Percentiles rank a stretch among this genome's conserved stretches.
phyloP scores from a whole-genome alignment of 306 rosid species.

The Phaseolus lunatus region DNA sequence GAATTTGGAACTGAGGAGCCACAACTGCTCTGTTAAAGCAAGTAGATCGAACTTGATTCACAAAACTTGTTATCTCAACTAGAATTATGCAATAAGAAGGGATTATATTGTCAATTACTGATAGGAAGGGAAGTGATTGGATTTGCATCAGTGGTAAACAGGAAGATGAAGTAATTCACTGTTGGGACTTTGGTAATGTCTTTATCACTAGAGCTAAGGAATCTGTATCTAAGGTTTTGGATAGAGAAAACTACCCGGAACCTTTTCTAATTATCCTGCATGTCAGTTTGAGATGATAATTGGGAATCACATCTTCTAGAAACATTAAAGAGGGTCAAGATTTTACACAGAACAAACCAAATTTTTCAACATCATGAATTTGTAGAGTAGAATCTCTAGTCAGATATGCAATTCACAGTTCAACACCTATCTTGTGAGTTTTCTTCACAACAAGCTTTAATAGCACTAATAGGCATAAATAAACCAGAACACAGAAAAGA shows the following conservation, averaged over 20 bases:
- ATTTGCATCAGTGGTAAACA: background rate
- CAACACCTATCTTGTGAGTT: background rate
- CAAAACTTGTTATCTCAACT: background rate
- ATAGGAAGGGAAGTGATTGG: background rate
- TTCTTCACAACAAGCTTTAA: background rate
- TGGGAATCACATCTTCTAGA: slow-evolving; percentile 12
- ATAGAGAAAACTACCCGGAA: background rate
- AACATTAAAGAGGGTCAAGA: background rate
- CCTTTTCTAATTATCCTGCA: background rate
- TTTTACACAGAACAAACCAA: background rate
- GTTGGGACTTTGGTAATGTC: background rate
- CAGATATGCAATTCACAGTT: background rate
- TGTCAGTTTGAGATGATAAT: background rate
- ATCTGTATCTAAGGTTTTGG: slow-evolving; percentile 7
- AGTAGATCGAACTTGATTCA: background rate
- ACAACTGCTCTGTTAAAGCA: background rate
- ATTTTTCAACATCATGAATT: slow-evolving; percentile 6
- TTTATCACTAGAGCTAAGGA: background rate
- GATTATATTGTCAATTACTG: slow-evolving; percentile 1
- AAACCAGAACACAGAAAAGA: slow-evolving; percentile 10
- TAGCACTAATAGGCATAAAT: background rate
- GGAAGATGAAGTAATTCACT: background rate
- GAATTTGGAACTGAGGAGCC: background rate
- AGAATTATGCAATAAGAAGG: background rate
- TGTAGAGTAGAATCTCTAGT: slow-evolving; percentile 23